phyloP scores from a whole-genome alignment of 2,329 filamentous ascomycete species.

The Cladophialophora chaetospira region DNA sequence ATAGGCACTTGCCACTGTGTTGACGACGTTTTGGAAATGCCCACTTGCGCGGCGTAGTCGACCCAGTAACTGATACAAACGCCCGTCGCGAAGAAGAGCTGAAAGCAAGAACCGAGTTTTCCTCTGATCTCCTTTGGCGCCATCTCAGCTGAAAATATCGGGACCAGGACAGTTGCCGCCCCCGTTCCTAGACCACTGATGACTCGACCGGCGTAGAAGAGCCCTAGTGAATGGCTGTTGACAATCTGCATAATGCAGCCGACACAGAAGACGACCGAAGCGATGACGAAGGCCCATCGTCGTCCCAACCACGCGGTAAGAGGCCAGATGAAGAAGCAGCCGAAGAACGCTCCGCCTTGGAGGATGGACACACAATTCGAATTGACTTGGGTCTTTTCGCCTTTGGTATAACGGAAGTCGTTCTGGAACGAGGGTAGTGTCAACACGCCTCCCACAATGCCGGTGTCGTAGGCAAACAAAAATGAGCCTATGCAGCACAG shows the following conservation, averaged over 20 bases:
- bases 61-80: conserved; percentile 58
- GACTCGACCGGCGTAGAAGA: conserved; percentile 52
- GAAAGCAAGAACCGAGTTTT: conserved; percentile 54
- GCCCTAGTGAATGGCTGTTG: conserved; percentile 47
- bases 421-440: conserved; percentile 47
- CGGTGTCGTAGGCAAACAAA: conserved; percentile 47
- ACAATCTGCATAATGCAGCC: conserved; percentile 49
- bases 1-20: conserved; percentile 60
- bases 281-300: conserved; percentile 48
- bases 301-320: conserved; percentile 52
- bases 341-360: conserved; percentile 56
- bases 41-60: conserved; percentile 50
- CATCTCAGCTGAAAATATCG: conserved; percentile 50
- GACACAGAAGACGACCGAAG: conserved; percentile 44
- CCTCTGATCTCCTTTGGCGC: conserved; percentile 47
- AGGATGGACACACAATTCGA: conserved; percentile 55
- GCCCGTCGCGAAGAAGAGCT: conserved; percentile 54
- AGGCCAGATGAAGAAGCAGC: conserved; percentile 54
- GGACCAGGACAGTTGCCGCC: conserved; percentile 48
- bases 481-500: conserved; percentile 44
- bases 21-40: conserved; percentile 37
- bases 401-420: conserved; percentile 47
- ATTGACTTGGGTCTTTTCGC: conserved; percentile 45
- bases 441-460: conserved; percentile 51
- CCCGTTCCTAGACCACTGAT: conserved; percentile 54